Conservation (phyloP, 75 land plant genomes). For the Chamaecyparis obtusa region DNA sequence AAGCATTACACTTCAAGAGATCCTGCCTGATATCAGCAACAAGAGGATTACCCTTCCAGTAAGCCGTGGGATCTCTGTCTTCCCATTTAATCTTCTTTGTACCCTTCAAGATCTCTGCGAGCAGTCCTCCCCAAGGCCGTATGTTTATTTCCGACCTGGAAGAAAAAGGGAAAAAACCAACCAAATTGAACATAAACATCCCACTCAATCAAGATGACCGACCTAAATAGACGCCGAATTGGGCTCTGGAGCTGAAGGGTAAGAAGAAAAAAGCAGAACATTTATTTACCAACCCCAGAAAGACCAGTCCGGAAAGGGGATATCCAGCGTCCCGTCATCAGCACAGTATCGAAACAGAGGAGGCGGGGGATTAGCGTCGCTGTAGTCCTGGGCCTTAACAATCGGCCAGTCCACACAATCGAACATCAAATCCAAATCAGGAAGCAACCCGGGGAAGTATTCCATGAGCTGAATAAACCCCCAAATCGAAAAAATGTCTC, state of each 20-base stretch:
- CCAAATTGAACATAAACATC: neutral
- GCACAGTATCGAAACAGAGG: slow-evolving; percentile 67
- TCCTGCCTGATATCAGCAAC: slow-evolving; percentile 37
- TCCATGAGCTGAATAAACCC: slow-evolving; percentile 64
- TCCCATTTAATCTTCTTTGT: slow-evolving; percentile 44
- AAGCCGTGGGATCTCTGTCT: slow-evolving; percentile 65
- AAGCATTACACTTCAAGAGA: slow-evolving; percentile 58
- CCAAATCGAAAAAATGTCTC: slow-evolving; percentile 60
- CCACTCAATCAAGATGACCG: too few relatives aligned
- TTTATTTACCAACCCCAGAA: slow-evolving; percentile 79
- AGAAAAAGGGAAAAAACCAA: neutral
- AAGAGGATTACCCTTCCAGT: slow-evolving; percentile 70
- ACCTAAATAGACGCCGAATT: neutral
- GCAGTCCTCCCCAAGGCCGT: slow-evolving; percentile 54
- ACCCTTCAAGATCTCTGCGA: slow-evolving; percentile 37
- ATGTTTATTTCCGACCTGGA: slow-evolving; percentile 71
- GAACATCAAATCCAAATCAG: slow-evolving; percentile 74
- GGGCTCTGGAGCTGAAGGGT: neutral
- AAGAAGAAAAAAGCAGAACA: neutral
- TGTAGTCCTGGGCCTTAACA: slow-evolving; percentile 13
- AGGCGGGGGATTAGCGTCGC: neutral
- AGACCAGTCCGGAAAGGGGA: slow-evolving; percentile 87
- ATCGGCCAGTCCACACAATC: slow-evolving; percentile 63
- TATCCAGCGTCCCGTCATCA: slow-evolving; percentile 37
- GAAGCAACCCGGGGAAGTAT: slow-evolving; percentile 53